A percentile compares a stretch with the other conserved stretches of the same genome.
Evolutionary conservation across 1,284 basidiomycete species (phyloP).

Genomic region (Xanthoconium separans): DNA sequence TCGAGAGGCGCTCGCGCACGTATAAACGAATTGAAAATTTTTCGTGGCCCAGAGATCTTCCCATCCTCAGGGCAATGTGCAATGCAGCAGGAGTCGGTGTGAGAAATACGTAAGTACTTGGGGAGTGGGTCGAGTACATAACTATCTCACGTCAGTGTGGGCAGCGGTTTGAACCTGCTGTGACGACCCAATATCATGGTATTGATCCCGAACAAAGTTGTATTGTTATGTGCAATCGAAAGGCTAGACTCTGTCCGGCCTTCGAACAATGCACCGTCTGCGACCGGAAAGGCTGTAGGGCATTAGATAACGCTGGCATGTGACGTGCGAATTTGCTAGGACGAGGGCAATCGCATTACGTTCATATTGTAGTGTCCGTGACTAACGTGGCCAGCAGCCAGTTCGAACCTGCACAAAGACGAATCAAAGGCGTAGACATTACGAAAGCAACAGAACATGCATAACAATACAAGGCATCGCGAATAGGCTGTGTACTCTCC

Average conservation of each 20-base stretch:
- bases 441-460: conserved; percentile 7
- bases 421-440: conserved; percentile 6
- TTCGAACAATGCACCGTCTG: background rate
- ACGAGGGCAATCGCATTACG: too few species aligned
- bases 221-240: background rate
- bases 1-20: background rate
- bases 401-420: background rate
- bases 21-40: background rate
- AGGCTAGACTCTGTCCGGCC: background rate
- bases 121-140: too few species aligned
- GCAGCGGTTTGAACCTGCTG: background rate
- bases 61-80: background rate
- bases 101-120: background rate
- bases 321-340: background rate
- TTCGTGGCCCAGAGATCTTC: background rate
- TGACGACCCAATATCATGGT: background rate
- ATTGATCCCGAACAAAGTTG: background rate
- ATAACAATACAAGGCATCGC: conserved; percentile 19
- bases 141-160: background rate
- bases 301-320: too few species aligned
- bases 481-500: conserved; percentile 10
- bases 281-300: background rate
- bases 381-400: background rate
- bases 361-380: background rate
- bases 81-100: background rate